Percentiles rank a stretch among this genome's conserved stretches.
Conservation (phyloP, 495 filamentous ascomycete species). For the Talaromyces wortmannii region DNA sequence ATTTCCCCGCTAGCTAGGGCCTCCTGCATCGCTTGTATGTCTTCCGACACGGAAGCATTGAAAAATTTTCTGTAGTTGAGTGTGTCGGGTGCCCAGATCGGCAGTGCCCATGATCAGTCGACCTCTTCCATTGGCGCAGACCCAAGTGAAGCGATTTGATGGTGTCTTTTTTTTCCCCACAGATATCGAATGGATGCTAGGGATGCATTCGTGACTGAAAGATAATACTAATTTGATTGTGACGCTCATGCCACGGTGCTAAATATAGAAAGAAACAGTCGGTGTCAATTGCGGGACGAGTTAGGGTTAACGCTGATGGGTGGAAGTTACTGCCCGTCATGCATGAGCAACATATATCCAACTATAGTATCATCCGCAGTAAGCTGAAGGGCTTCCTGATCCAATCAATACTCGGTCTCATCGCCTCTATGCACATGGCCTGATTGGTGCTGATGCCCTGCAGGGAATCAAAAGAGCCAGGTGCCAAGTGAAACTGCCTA, state of each 20-base stretch:
- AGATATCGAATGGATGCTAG: slow-evolving; percentile 1
- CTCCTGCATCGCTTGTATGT: slow-evolving; percentile 5
- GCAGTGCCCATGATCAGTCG: slow-evolving; percentile 2
- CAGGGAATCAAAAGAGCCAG: background rate
- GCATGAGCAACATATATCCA: background rate
- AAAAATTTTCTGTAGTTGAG: slow-evolving; percentile 4
- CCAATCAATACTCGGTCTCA: background rate
- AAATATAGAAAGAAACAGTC: background rate
- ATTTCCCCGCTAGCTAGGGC: slow-evolving; percentile 2
- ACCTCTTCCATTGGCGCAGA: slow-evolving; percentile 2
- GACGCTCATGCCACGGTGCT: background rate
- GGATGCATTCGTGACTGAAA: slow-evolving; percentile 18
- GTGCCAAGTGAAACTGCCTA: background rate
- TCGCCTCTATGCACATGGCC: background rate
- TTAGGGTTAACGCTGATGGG: too few relatives aligned
- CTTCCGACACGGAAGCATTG: slow-evolving; percentile 2
- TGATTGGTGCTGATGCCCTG: background rate
- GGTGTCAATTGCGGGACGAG: background rate
- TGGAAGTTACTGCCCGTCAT: background rate
- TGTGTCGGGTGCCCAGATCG: slow-evolving; percentile 3
- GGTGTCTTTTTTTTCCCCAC: background rate
- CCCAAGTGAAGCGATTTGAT: slow-evolving; percentile 2
- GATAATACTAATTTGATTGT: background rate
- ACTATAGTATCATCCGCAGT: background rate
- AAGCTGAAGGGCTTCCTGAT: too few relatives aligned